phyloP scores from a whole-genome alignment of 2,329 filamentous ascomycete genomes.

The Fusarium globosum region DNA sequence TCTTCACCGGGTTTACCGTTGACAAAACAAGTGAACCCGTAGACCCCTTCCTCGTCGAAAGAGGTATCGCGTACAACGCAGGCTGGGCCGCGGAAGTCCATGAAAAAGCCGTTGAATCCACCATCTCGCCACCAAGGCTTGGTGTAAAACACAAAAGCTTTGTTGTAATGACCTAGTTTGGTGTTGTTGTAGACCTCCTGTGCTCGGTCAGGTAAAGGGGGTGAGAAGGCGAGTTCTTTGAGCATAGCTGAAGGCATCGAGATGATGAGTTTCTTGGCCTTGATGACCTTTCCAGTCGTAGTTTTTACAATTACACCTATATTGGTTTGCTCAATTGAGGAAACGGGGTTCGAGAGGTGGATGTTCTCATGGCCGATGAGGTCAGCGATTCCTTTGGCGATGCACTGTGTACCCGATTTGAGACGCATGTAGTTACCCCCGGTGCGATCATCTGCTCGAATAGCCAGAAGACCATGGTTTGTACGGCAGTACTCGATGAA shows the following conservation, averaged over 20 bases:
- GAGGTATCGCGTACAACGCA: conserved; percentile 55
- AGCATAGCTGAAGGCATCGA: conserved; percentile 62
- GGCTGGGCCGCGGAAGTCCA: conserved; percentile 55
- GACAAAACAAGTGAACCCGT: conserved; percentile 56
- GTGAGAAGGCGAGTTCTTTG: conserved; percentile 58
- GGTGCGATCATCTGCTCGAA: conserved; percentile 50
- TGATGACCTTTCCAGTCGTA: conserved; percentile 39
- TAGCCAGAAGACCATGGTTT: conserved; percentile 49
- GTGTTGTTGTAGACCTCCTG: conserved; percentile 50
- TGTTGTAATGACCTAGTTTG: conserved; percentile 58
- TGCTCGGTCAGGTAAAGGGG: conserved; percentile 54
- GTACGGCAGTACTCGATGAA: conserved; percentile 54
- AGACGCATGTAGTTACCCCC: conserved; percentile 52
- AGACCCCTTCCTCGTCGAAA: conserved; percentile 45
- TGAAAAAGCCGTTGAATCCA: conserved; percentile 52
- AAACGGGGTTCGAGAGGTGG: conserved; percentile 35
- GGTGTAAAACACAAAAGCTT: conserved; percentile 50
- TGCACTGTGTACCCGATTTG: conserved; percentile 40
- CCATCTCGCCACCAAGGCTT: conserved; percentile 51
- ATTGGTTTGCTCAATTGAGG: conserved; percentile 38
- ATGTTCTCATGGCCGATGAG: conserved; percentile 40
- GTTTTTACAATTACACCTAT: conserved; percentile 34
- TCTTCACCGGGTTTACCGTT: conserved; percentile 51
- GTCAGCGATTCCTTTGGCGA: conserved; percentile 44
- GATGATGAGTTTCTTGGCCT: conserved; percentile 56